Conservation (phyloP, 176 grass and related monocot species). For the Oryza punctata region DNA sequence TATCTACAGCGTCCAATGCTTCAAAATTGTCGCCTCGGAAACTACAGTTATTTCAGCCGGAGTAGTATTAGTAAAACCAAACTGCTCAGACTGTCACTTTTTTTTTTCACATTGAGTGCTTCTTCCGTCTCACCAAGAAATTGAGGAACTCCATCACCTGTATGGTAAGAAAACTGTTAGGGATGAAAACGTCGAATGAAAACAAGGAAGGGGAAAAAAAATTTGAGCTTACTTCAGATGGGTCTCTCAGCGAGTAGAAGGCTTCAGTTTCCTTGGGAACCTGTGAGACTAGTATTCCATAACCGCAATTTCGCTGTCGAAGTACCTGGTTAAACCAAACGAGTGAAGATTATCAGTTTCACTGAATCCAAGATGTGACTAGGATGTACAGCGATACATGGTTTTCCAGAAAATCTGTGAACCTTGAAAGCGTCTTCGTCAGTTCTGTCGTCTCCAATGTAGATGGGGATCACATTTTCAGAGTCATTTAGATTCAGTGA, state of each 20-base stretch:
- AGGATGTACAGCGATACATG: not conserved
- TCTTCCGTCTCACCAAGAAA: conserved; percentile 77
- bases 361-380: not conserved
- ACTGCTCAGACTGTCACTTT: not conserved
- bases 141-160: conserved; percentile 86
- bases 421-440: conserved; percentile 99
- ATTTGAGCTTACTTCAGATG: conserved; percentile 63
- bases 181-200: not conserved
- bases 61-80: not conserved
- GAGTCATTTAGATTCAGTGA: conserved; percentile 61
- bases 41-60: not conserved
- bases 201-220: not conserved
- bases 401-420: not conserved
- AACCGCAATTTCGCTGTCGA: conserved; percentile 59
- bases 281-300: conserved; percentile 79
- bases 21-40: conserved; percentile 39
- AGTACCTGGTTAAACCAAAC: conserved; percentile 48
- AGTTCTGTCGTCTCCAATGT: conserved; percentile 93
- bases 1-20: conserved; percentile 35
- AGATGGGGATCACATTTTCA: conserved; percentile 73
- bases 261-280: conserved; percentile 78
- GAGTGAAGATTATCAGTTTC: conserved; percentile 18
- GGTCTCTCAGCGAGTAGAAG: conserved; percentile 85
- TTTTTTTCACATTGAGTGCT: conserved; percentile 30
- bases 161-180: conserved; percentile 4